Base-by-base conservation (phyloP, 2,329 filamentous ascomycete genomes). In the Colletotrichum horii region DNA sequence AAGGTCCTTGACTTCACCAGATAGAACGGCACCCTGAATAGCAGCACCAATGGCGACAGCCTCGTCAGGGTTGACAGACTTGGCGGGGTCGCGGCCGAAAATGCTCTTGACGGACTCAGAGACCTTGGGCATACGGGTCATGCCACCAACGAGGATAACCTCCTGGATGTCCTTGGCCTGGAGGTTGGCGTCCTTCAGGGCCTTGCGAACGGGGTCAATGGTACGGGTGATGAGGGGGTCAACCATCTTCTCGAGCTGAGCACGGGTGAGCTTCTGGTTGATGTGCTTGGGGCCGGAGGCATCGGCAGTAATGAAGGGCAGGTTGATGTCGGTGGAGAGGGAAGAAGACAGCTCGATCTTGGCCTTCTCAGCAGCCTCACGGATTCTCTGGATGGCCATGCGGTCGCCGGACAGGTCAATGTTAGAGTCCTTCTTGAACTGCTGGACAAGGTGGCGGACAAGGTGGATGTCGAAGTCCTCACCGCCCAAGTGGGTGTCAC, bases 71-170 rank as follows among this genome's bases (percentile, higher is more conserved):
- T 98, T 98, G 85, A 98, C 96, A 66, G 96, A 97, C 93, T 98
- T 98, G 87, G 96, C 95, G 79, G 96, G 96, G 73, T 98, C 96
- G 84, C 96, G 96, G 80, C 96, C 96, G 87, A 98, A 98, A 85
- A 98, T 96, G 89, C 89, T 93, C 94, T 98, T 98, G 86, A 98
- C 96, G 60, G 96, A 97, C 89, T 98, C 96, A 78, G 92, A 91
- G 80, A 98, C 96, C 94, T 98, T 98, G 85, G 96, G 96, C 96
- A 98, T 98, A 90, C 96, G 96, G 82, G 96, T 98, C 96, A 98
- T 98, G 88, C 96, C 96, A 93, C 96, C 96, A 71, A 98, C 96
- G 58, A 98, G 94, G 85, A 98, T 98, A 81, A 98, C 95, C 85
- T 98, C 96, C 88, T 98, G 95, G 84, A 98, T 97, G 77, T 98